These are phyloP conservation scores for Cystoderma amianthinum DNA, from an alignment of 768 basidiomycete species.

Conservation along the genomic window DNA sequence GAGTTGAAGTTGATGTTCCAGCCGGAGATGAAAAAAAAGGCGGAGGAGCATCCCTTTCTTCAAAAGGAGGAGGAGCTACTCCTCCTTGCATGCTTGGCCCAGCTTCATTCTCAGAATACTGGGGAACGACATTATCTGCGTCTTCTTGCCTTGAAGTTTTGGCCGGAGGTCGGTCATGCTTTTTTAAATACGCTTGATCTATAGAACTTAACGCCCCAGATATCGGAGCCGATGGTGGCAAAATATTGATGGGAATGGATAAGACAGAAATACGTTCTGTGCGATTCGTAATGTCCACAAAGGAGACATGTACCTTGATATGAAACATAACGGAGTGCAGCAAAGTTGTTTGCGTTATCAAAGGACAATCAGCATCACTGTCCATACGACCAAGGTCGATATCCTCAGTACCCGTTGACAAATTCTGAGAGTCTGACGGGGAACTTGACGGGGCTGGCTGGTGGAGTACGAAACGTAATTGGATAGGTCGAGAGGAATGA, in stretches of 20 bases:
- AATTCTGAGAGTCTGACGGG: conserved; percentile 36
- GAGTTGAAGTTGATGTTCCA: conserved; percentile 51
- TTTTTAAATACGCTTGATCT: conserved; percentile 78
- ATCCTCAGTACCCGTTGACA: conserved; percentile 29
- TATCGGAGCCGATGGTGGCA: conserved; percentile 72
- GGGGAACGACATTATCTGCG: conserved; percentile 48
- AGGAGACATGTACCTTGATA: conserved; percentile 67
- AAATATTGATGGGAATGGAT: conserved; percentile 61
- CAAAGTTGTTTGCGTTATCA: conserved; percentile 76
- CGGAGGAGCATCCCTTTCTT: conserved; percentile 77
- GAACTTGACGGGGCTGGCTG: conserved; percentile 44
- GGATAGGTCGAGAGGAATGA: conserved; percentile 68
- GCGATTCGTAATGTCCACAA: conserved; percentile 63
- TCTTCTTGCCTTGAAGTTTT: conserved; percentile 70
- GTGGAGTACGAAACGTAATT: conserved; percentile 77
- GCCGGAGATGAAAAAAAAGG: conserved; percentile 55
- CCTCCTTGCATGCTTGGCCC: conserved; percentile 65
- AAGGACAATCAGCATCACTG: conserved; percentile 58
- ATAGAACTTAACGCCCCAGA: conserved; percentile 70
- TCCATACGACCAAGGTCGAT: conserved; percentile 46
- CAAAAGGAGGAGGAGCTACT: conserved; percentile 77
- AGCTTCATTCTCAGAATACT: conserved; percentile 65
- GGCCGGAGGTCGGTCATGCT: conserved; percentile 75
- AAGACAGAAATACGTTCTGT: conserved; percentile 63
- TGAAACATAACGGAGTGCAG: conserved; percentile 80